Base-by-base conservation (phyloP, 2,329 filamentous ascomycete genomes). In the Orbilia javanica region DNA sequence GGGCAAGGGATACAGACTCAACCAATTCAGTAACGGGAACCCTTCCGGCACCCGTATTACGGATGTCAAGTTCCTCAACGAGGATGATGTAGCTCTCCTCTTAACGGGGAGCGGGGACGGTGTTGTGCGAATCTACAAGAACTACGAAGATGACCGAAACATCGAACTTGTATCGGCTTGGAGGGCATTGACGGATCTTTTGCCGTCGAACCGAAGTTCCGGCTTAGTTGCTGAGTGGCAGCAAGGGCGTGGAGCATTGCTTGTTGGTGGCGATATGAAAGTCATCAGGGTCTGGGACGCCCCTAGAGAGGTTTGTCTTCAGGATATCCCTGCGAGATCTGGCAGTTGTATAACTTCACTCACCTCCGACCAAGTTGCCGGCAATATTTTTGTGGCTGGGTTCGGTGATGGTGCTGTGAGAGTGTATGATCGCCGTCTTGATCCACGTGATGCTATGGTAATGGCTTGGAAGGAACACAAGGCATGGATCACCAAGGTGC, bases 201-300 rank as follows among this genome's bases (percentile, higher is more conserved):
- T 98, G 4, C 93, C 94, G 3, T 97, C 93, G 84, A 97, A 95
- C 82, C 92, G 94, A 82, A 97, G 97, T 83, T 94, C 94, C 0
- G 96, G 96, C 22, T 91, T 99, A 85, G 95, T 98, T 27, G 96
- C 98, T 83, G 95, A 99, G 84, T 99, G 96, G 96, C 95, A 98
- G 84, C 96, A 99, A 85, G 94, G 96, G n/a, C 93, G 93, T 81
- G 96, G 96, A 6, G 93, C 93, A 78, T 91, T 97, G 6, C 88
- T 99, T n/a, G 96, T 98, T 34, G 96, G 96, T 10, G 96, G 96
- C 52, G 96, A 99, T 83, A 93, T 97, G 67, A 93, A 96, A 73
- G 93, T 97, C 36, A 97, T 99, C 81, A 89, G 94, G 39, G 93
- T 98, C 36, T 99, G 96, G 96, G 96, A 96, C 83, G 95, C 95